Evolutionary conservation across 2,329 filamentous ascomycete species (phyloP).

Genomic region (Pyricularia pennisetigena): DNA sequence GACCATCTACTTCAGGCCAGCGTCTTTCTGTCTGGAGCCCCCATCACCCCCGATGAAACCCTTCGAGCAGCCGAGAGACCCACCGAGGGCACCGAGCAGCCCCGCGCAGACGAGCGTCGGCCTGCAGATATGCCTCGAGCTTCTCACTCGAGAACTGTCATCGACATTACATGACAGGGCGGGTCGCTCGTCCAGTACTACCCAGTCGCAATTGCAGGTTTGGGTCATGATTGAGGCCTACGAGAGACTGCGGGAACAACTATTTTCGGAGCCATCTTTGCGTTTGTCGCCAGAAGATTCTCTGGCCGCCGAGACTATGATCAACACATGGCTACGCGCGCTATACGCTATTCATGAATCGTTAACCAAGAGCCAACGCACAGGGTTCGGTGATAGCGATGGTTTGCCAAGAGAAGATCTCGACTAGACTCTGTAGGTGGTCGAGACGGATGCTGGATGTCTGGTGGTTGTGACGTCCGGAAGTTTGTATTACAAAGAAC

Average conservation of each 20-base stretch:
- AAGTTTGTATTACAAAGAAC: not conserved
- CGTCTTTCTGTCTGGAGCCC: constrained; percentile 19
- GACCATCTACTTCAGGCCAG: constrained; percentile 34
- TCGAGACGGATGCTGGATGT: not conserved
- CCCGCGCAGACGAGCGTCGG: constrained; percentile 25
- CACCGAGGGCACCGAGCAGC: not conserved
- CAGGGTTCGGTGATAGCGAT: not conserved
- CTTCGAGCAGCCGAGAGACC: not conserved
- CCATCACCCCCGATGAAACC: not conserved
- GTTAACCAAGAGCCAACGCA: constrained; percentile 15
- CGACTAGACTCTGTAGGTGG: constrained; percentile 3
- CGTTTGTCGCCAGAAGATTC: constrained; percentile 17
- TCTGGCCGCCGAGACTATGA: constrained; percentile 27
- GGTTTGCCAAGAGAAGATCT: constrained; percentile 1
- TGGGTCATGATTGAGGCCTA: constrained; percentile 51
- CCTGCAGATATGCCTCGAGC: constrained; percentile 39
- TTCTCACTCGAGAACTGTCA: constrained; percentile 39
- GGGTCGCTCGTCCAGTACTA: constrained; percentile 8
- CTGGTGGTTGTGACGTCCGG: not conserved
- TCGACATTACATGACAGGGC: constrained; percentile 21
- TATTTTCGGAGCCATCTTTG: constrained; percentile 17
- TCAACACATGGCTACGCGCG: constrained; percentile 40
- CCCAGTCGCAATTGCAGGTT: constrained; percentile 37
- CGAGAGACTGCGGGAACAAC: constrained; percentile 38
- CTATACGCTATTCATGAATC: constrained; percentile 36